Percentiles rank a stretch among this genome's conserved stretches.
phyloP scores from a whole-genome alignment of 176 grass and related monocot species.

The Olyra latifolia region DNA sequence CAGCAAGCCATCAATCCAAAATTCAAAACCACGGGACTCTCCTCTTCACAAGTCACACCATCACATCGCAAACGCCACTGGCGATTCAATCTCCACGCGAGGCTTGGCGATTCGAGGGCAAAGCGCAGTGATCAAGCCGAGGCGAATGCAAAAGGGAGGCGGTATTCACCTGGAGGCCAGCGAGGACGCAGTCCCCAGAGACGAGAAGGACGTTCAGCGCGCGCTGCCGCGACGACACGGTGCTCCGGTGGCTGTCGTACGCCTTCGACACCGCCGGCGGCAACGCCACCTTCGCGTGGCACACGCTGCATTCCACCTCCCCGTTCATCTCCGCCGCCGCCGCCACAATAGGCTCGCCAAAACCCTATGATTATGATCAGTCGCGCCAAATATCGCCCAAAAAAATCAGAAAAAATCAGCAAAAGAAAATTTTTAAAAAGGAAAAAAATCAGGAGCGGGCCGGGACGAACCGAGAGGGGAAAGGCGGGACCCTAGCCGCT shows the following conservation, averaged over 20 bases:
- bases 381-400: slow-evolving; percentile 13
- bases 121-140: slow-evolving; percentile 18
- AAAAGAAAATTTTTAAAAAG: neutral
- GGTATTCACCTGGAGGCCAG: slow-evolving; percentile 73
- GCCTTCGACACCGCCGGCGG: slow-evolving; percentile 69
- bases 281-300: slow-evolving; percentile 67
- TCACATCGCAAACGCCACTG: neutral
- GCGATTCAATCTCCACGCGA: neutral
- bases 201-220: slow-evolving; percentile 85
- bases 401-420: slow-evolving; percentile 8
- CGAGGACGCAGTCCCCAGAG: slow-evolving; percentile 78
- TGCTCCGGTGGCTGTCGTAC: slow-evolving; percentile 64
- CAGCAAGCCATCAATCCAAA: neutral
- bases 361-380: slow-evolving; percentile 17
- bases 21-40: neutral
- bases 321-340: slow-evolving; percentile 41
- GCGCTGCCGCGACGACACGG: slow-evolving; percentile 63
- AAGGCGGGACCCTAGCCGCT: slow-evolving; percentile 26
- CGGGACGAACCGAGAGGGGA: neutral
- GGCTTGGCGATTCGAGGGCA: neutral
- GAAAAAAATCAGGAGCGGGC: slow-evolving; percentile 8
- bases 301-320: slow-evolving; percentile 78
- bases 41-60: neutral
- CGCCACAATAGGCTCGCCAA: neutral
- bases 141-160: slow-evolving; percentile 13